These are phyloP conservation scores for Solanum appendiculatum DNA, from an alignment of 257 asterid genomes.

Conservation along the genomic window DNA sequence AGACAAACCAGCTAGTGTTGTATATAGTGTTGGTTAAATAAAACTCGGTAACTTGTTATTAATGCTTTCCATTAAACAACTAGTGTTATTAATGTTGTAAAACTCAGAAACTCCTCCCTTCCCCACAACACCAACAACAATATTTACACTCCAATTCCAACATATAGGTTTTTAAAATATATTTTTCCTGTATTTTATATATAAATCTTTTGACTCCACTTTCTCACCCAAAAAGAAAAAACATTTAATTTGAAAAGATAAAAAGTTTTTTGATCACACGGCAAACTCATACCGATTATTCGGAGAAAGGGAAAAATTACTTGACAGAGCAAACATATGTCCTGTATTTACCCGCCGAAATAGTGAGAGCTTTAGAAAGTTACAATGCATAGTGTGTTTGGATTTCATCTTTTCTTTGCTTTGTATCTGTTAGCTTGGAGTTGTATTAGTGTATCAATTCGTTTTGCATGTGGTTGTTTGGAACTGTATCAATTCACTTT, in stretches of 20 bases:
- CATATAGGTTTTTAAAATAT: not conserved
- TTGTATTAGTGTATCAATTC: not conserved
- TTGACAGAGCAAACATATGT: not conserved
- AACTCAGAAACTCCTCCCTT: not conserved
- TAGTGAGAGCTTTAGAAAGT: not conserved
- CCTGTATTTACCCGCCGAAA: too few relatives aligned
- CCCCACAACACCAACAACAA: not conserved
- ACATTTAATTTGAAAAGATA: not conserved
- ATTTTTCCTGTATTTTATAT: not conserved
- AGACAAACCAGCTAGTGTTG: not conserved
- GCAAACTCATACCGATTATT: not conserved
- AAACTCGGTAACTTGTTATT: not conserved
- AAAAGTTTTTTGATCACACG: not conserved
- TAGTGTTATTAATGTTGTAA: not conserved
- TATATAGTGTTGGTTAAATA: slow-evolving; percentile 7
- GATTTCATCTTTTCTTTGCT: not conserved
- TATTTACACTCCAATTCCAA: not conserved
- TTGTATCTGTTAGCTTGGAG: not conserved
- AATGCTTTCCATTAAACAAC: not conserved
- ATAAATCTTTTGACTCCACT: not conserved
- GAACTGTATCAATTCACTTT: not conserved
- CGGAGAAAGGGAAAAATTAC: not conserved
- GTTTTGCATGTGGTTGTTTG: not conserved
- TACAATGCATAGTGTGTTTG: not conserved
- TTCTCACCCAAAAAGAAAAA: not conserved